Evolutionary conservation across 306 rosid species (phyloP), one percentile per base, ranked within the genome.

Genomic region (Pterocarpus santalinus): DNA sequence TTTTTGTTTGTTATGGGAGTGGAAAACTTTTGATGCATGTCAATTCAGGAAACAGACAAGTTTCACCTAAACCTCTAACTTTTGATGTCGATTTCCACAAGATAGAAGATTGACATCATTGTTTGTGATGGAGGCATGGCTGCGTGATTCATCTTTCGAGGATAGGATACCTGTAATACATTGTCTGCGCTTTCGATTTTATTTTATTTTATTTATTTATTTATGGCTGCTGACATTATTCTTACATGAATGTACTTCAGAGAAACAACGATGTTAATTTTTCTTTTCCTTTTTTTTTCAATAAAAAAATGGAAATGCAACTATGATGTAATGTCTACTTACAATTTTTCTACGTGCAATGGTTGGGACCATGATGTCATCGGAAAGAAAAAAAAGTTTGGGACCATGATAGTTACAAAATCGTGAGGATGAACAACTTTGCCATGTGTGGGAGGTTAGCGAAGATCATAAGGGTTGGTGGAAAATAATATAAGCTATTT

Each of bases 61-160:
- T 71, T 60, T 34, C 28, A 22, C 28, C 28, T 0, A 22, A 22
- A 22, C 28, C 28, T 1, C 28, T 22, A 22, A 22, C 28, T 22
- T 22, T 22, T 22, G 39, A n/a, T 39, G 64, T 38, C 17, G 12
- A 80, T 49, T 58, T 85, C 77, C 39, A 81, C 35, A 71, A 69
- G 75, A 52, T 78, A 15, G 38, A 76, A 30, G 36, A 57, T 43
- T 43, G 10, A 9, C 47, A 39, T 81, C 56, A 16, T 75, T 77
- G 80, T 80, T 44, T 80, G 51, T 76, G 51, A 78, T 56, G 78
- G 75, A 32, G 62, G 53, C 65, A 66, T 58, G 81, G 73, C 81
- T 73, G 69, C 63, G 83, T 77, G 80, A 81, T 77, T 77, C 66
- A 72, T 65, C 70, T 65, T 65, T 76, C 39, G 41, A 51, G 65